Base-by-base conservation (phyloP, 2,329 filamentous ascomycete genomes). In the Colletotrichum sp. region DNA sequence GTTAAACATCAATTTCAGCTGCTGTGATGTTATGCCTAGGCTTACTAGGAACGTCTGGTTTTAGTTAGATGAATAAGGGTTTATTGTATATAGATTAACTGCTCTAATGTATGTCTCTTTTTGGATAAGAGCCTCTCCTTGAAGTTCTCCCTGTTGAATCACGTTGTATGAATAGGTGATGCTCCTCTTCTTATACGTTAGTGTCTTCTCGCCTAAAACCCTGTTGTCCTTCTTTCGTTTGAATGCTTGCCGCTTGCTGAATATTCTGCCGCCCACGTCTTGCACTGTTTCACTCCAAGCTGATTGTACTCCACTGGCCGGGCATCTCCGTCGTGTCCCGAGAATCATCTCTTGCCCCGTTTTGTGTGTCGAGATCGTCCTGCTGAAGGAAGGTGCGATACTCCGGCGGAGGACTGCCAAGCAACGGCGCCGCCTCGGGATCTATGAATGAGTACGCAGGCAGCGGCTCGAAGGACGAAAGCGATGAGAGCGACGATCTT, bases 1-100 rank as follows among this genome's bases (percentile, higher is more conserved):
- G 1, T 9, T 1, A 3, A n/a, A n/a, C 5, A 44, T 18, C 0
- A 12, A n/a, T 6, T 6, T 6, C 10, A 52, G n/a, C 44, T 52
- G 6, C 10, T 21, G 1, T 21, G 4, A 32, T 36, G 8, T 8
- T 1, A 49, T 21, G 10, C 10, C 6, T 49, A 21, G 10, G 44
- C 18, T n/a, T 12, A 12, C 12, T 13, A 1, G 9, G 3, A 6
- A 4, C 18, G 8, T 10, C 18, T 10, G 1, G 9, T 10, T 44
- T n/a, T n/a, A 6, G 1, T 44, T 10, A 5, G 39, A 44, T 44
- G 9, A 6, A n/a, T n/a, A 3, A 44, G 18, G 10, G 5, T 10
- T 44, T 44, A n/a, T 10, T 44, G 0, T 44, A 1, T n/a, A 2
- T 10, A 44, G 9, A 44, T n/a, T 10, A 44, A 36, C 5, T 1